Evolutionary conservation across 2,329 filamentous ascomycete genomes (phyloP), one percentile per base, ranked within the genome.

Genomic region (Neofusicoccum ribis): DNA sequence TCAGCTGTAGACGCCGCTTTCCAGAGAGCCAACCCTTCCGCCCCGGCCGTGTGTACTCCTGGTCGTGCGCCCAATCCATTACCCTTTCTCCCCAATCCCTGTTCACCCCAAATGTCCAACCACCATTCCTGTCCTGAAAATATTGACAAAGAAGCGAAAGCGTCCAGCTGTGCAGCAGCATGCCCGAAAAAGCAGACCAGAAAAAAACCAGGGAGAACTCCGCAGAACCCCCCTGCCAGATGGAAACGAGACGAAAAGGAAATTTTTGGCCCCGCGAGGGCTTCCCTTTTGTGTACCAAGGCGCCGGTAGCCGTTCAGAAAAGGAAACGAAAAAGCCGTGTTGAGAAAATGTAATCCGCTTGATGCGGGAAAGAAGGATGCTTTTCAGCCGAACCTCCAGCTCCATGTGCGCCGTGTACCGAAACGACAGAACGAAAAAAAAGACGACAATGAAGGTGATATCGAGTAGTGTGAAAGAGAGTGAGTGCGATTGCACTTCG

Each of bases 211-310:
- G n/a, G 23, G 36, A 15, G 11, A 60, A 60, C 56, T 60, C 56
- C 56, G 8, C 37, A 47, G 56, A 46, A 23, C 23, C 41, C 56
- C 27, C 56, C 14, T 23, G 15, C 36, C 54, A 31, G 3, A 37
- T 39, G 31, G 27, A 34, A 20, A 60, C n/a, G 17, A 60, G 43
- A 60, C 41, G 39, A 23, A 60, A 51, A 62, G 44, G 46, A 46
- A 31, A 47, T 41, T 62, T 62, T 51, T 39, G 17, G 58, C 44
- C 59, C 23, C 36, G 46, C 23, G 59, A 62, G 44, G 44, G 46
- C 59, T 43, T 50, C 59, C 44, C 59, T 51, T 62, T 62, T 62
- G 20, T 62, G 14, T 62, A 51, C 59, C 59, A 51, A 52, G 15
- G 59, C 59, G 59, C 59, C 59, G 44, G 47, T 46, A 47, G 43